Percentiles rank a stretch among this genome's conserved stretches.
phyloP scores from a whole-genome alignment of 371 early-diverging fungal genomes.

The Fennellomyces sp. region DNA sequence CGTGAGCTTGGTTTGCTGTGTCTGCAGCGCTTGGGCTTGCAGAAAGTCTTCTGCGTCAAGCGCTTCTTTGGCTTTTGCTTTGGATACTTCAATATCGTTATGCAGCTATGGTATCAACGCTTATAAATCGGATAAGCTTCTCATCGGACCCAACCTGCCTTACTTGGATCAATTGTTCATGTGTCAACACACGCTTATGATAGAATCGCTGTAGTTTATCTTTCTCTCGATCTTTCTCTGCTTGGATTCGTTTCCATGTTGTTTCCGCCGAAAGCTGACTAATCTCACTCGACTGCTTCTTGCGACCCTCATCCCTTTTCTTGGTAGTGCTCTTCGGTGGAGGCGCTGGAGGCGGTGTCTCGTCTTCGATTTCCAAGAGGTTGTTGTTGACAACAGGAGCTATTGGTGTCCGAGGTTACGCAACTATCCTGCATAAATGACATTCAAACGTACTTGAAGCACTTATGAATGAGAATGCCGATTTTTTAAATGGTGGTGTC shows the following conservation, averaged over 20 bases:
- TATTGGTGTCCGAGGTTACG: too few relatives aligned
- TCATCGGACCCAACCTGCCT: not conserved
- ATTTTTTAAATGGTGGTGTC: not conserved
- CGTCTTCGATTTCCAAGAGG: too few relatives aligned
- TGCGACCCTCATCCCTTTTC: too few relatives aligned
- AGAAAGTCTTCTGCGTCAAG: constrained; percentile 8
- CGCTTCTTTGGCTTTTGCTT: constrained; percentile 1
- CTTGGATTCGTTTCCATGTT: constrained; percentile 20
- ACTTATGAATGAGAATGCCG: constrained; percentile 7
- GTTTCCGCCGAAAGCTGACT: constrained; percentile 22
- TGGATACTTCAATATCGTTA: not conserved
- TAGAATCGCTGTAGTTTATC: constrained; percentile 15
- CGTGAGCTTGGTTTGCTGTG: constrained; percentile 1
- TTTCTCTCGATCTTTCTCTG: constrained; percentile 16
- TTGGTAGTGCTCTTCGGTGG: too few relatives aligned
- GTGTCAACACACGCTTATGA: constrained; percentile 9
- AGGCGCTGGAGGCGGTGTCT: too few relatives aligned
- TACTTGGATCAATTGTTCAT: constrained; percentile 17
- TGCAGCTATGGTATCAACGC: not conserved
- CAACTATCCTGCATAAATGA: too few relatives aligned
- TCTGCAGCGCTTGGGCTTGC: constrained; percentile 6
- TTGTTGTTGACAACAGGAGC: not conserved
- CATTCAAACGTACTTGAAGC: not conserved
- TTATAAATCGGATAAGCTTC: too few relatives aligned
- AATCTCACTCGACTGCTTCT: constrained; percentile 5